Evolutionary conservation across 1,139 yeast genomes (phyloP).

Genomic region (Diutina neorugosa): DNA sequence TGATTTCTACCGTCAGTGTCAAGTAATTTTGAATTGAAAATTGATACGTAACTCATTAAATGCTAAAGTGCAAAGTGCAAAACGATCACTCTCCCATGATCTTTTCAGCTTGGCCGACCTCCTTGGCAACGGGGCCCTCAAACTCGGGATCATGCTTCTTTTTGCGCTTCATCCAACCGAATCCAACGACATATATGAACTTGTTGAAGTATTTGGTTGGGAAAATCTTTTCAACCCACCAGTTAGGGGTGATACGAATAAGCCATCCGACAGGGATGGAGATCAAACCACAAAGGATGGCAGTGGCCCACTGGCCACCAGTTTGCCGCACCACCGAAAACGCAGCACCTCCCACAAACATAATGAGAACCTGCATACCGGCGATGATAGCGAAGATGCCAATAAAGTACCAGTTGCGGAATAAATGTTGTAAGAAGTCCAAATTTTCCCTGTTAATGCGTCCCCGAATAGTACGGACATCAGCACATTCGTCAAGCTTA

Average conservation of each 20-base stretch:
- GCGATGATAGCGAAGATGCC: conserved; percentile 62
- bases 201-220: conserved; percentile 47
- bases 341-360: conserved; percentile 97
- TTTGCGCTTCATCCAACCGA: conserved; percentile 25
- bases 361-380: conserved; percentile 74
- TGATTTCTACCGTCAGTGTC: not conserved
- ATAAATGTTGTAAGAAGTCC: conserved; percentile 68
- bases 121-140: not conserved
- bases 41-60: not conserved
- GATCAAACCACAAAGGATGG: conserved; percentile 69
- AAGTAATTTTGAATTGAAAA: not conserved
- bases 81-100: not conserved
- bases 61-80: not conserved
- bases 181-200: conserved; percentile 35
- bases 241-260: conserved; percentile 74
- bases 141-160: conserved; percentile 14
- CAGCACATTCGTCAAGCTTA: conserved; percentile 82
- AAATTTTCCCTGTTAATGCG: conserved; percentile 50
- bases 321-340: conserved; percentile 73
- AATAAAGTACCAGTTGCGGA: conserved; percentile 73
- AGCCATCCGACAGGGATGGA: conserved; percentile 73
- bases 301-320: conserved; percentile 82
- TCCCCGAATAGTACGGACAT: conserved; percentile 40
- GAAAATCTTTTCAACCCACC: conserved; percentile 56
- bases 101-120: not conserved